Base-by-base conservation (phyloP, 768 basidiomycete species). In the Boletus eberwhitei region DNA sequence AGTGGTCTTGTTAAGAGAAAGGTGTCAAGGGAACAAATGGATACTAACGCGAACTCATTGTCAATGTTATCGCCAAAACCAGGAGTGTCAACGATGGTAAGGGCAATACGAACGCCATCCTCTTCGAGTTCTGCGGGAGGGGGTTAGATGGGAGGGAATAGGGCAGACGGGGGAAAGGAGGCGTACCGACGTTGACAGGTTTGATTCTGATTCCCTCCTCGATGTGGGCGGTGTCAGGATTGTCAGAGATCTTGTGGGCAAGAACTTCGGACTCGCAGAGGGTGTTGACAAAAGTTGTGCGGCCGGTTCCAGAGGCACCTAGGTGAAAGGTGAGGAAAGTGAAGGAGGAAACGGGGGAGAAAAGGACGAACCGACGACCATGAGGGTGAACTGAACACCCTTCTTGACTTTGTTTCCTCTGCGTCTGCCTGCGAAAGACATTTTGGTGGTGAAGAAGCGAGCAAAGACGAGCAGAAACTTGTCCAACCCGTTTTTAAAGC, bases 11-110 rank as follows among this genome's bases (percentile, higher is more conserved):
- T 52, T 39, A 51, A 43, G 51, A 48, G 31, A 45, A 21, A 44
- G 13, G 52, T 59, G 53, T 39, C 52, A 7, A 53, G 19, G 32
- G 39, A 37, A 48, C 48, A 3, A 50, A 44, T 55, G 37, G 52
- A 53, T 38, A 81, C 93, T 70, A 73, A 97, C 96, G 92, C 88
- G 69, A 93, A 93, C 74, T 98, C 95, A 66, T 98, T 98, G 79
- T 99, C 94, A 68, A 99, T 96, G 68, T 94, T 95, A 74, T 98
- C 94, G 37, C 96, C 97, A 64, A 99, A 99, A 42, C 97, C 97
- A 52, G 97, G 97, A 1, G 97, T 99, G 71, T 99, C 97, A 29
- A 99, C 95, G 58, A 99, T 93, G 40, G 97, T 98, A 63, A 99
- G 79, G 8, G 95, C 93, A 69, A 99, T 97, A 64, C 97, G 89